Evolutionary conservation across 768 basidiomycete species (phyloP).

Genomic region (Tephrocybe sp.): DNA sequence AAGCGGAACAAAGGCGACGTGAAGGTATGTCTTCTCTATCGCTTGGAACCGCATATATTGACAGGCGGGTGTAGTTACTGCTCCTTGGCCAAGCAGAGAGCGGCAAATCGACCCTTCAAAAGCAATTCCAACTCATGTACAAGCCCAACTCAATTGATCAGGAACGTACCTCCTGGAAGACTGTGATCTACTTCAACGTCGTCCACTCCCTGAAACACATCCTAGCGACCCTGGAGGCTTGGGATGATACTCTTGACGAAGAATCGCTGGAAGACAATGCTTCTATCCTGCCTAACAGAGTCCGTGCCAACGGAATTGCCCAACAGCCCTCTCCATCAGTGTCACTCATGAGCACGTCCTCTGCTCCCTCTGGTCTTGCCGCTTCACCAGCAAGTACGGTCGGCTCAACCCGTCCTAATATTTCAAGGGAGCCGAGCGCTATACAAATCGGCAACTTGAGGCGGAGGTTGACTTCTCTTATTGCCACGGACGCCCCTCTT

Average conservation of each 20-base stretch:
- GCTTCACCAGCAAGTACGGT: constrained; percentile 24
- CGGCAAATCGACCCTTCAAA: constrained; percentile 75
- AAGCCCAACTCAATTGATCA: constrained; percentile 67
- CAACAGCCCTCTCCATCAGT: constrained; percentile 41
- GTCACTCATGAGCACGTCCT: constrained; percentile 31
- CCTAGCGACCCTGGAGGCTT: constrained; percentile 58
- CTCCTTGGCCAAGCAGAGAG: constrained; percentile 80
- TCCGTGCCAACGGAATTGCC: constrained; percentile 31
- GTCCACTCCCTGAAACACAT: constrained; percentile 72
- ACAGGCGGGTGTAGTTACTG: constrained; percentile 51
- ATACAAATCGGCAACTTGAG: constrained; percentile 57
- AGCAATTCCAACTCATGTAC: constrained; percentile 83
- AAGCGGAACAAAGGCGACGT: constrained; percentile 73
- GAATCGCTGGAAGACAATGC: constrained; percentile 34
- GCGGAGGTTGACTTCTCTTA: constrained; percentile 56
- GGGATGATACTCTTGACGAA: constrained; percentile 62
- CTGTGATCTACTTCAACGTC: constrained; percentile 76
- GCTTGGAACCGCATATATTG: constrained; percentile 35
- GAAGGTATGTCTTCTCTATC: constrained; percentile 44
- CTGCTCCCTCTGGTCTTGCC: constrained; percentile 17
- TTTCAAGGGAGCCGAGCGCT: constrained; percentile 28
- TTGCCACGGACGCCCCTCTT: constrained; percentile 61
- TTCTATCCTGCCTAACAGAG: constrained; percentile 24
- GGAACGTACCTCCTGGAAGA: constrained; percentile 72
- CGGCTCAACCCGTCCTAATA: constrained; percentile 24